Percentiles rank a stretch among this genome's conserved stretches.
These are phyloP conservation scores for Aspergillus haitiensis DNA, from an alignment of 495 filamentous ascomycete genomes.

Conservation along the genomic window DNA sequence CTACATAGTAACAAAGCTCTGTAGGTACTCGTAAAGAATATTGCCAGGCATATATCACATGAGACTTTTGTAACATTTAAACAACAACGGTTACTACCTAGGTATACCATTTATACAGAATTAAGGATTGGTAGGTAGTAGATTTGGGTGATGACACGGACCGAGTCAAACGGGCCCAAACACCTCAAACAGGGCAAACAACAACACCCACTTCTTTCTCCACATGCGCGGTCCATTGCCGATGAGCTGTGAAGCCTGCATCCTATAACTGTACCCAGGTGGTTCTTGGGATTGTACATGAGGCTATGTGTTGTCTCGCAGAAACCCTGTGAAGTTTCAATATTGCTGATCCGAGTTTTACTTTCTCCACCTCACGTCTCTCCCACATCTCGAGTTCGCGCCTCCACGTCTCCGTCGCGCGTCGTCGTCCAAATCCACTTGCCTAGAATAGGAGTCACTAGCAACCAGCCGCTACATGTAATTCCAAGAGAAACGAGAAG, in stretches of 20 bases:
- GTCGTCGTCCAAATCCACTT: not conserved
- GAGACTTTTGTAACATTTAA: no score
- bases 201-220: slow-evolving; percentile 11
- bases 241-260: slow-evolving; percentile 4
- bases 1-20: not conserved
- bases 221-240: not conserved
- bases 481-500: no score
- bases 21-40: no score
- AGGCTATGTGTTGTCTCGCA: slow-evolving; percentile 14
- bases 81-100: no score
- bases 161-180: slow-evolving; percentile 18
- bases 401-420: slow-evolving; percentile 8
- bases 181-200: slow-evolving; percentile 29
- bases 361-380: not conserved
- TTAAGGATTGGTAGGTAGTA: slow-evolving; percentile 24
- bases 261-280: slow-evolving; percentile 2
- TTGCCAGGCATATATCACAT: no score
- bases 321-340: slow-evolving; percentile 1
- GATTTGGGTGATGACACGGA: no score
- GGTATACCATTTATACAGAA: not conserved
- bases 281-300: slow-evolving; percentile 3
- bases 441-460: not conserved
- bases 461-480: no score
- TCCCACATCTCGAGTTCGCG: not conserved
- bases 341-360: not conserved